phyloP scores from a whole-genome alignment of 257 asterid species.

The Nicotiana tomentosiformis region DNA sequence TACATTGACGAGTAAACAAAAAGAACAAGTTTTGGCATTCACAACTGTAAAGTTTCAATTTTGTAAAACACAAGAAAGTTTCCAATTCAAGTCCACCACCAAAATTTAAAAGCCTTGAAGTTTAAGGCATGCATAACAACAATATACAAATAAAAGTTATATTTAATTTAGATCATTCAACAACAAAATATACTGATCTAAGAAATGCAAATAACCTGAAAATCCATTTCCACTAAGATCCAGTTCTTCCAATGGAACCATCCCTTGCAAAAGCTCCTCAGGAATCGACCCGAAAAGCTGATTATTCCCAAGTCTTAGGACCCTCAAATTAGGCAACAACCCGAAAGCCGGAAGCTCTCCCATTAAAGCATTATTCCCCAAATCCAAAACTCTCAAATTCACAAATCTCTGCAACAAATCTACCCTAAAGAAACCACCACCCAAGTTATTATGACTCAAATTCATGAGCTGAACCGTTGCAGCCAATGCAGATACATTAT shows the following conservation, averaged over 20 bases:
- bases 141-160: background rate
- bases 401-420: slow-evolving; percentile 50
- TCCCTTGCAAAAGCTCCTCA: slow-evolving; percentile 56
- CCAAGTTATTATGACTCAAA: slow-evolving; percentile 59
- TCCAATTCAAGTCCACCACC: background rate
- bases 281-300: slow-evolving; percentile 61
- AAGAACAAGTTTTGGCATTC: background rate
- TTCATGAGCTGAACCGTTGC: slow-evolving; percentile 52
- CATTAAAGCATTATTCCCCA: slow-evolving; percentile 48
- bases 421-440: slow-evolving; percentile 48
- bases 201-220: slow-evolving; percentile 39
- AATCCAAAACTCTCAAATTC: slow-evolving; percentile 63
- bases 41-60: background rate
- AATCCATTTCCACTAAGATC: slow-evolving; percentile 78
- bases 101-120: background rate
- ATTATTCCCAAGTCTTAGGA: slow-evolving; percentile 56
- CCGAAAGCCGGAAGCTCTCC: slow-evolving; percentile 63
- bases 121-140: background rate
- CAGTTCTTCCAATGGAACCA: slow-evolving; percentile 53
- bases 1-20: background rate
- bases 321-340: slow-evolving; percentile 49
- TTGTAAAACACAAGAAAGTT: background rate
- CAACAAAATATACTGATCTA: background rate
- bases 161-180: background rate
- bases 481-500: slow-evolving; percentile 61